phyloP scores from a whole-genome alignment of 805 yeast species.

The Nakazawaea ishiwadae region DNA sequence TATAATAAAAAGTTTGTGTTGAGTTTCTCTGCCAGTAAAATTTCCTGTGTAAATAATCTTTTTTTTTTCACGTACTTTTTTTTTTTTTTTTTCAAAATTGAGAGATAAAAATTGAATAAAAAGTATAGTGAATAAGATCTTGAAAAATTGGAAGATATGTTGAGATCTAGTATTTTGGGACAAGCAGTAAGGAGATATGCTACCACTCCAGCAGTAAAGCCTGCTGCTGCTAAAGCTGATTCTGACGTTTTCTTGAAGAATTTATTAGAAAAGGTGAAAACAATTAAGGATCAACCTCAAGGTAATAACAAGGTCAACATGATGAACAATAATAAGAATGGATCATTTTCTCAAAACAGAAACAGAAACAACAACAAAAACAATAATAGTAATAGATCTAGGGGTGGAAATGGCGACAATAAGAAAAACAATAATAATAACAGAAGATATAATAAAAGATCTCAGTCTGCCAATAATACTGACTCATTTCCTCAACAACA shows the following conservation, averaged over 20 bases:
- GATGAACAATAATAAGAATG: background rate
- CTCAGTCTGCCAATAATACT: background rate
- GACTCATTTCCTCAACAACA: constrained; percentile 2
- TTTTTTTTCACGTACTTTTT: background rate
- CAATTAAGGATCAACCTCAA: constrained; percentile 4
- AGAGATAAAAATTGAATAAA: background rate
- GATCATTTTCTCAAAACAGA: background rate
- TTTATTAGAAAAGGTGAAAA: constrained; percentile 10
- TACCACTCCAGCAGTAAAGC: background rate
- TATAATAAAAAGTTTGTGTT: too few species aligned
- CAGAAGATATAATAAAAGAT: background rate
- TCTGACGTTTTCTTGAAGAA: constrained; percentile 5
- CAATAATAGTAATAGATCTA: background rate
- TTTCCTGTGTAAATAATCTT: background rate
- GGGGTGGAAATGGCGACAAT: background rate
- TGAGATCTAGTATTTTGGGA: background rate
- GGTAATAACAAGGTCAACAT: background rate
- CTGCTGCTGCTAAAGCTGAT: background rate
- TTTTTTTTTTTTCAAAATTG: background rate
- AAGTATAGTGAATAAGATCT: background rate
- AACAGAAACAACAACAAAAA: background rate
- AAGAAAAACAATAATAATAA: background rate
- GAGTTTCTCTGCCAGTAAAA: too few species aligned
- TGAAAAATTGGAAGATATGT: too few species aligned
- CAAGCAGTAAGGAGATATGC: constrained; percentile 1